Evolutionary conservation across 352 stramenopile species (phyloP), one percentile per base, ranked within the genome.

Genomic region (Phytophthora citricola): DNA sequence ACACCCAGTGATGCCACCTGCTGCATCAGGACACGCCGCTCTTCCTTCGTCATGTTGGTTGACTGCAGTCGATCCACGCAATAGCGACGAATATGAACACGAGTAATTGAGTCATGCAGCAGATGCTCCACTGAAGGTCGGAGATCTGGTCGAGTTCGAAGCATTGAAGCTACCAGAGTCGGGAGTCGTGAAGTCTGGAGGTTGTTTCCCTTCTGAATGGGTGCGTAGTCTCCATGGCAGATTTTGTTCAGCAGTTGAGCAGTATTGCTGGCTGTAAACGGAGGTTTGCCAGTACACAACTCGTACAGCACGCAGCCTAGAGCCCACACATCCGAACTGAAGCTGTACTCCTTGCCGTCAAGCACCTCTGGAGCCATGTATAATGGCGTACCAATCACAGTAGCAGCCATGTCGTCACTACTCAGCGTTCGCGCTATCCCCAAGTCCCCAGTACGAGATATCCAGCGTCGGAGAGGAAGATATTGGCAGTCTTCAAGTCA

Each of bases 401-500:
- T 98, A 7, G 48, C 58, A 2, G 90, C 91, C 38, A 92, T 50
- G 10, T 83, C 69, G 26, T 66, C 38, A n/a, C 29, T 53, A 3
- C 10, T 10, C 0, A 83, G 32, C 26, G 82, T 77, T 5, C 69
- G 57, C 5, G 89, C 90, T 61, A 98, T 95, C 7, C 93, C 91
- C 14, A 98, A 80, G 58, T 98, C 94, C 1, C 93, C 4, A 98
- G 64, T 1, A 97, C 90, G 4, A 97, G 62, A 27, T 85, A 83
- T 9, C 89, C 83, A 15, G 69, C 57, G 36, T 78, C 67, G 1
- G 66, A 79, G 4, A 95, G 55, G 41, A 96, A 96, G 9, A 96
- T 67, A 64, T 98, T 98, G 64, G 94, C 78, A 27, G 92, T 97
- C 69, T 98, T 98, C 27, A 98, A 51, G 64, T 98, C 94, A 38